These are phyloP conservation scores for Phialophora macrospora DNA, from an alignment of 2,329 filamentous ascomycete species.

Conservation along the genomic window DNA sequence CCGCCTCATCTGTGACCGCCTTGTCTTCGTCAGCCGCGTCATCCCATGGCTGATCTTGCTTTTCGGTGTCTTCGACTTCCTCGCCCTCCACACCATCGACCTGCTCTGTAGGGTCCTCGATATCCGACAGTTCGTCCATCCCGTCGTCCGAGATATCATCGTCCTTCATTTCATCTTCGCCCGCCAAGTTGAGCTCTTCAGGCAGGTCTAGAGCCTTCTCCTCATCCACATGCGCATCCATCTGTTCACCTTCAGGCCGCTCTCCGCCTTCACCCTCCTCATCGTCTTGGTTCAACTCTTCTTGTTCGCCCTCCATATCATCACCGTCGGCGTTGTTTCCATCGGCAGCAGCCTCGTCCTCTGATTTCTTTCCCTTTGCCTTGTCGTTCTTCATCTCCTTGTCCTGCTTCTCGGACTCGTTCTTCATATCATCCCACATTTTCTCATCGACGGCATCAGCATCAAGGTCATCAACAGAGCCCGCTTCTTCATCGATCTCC, in stretches of 20 bases:
- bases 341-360: slow-evolving; percentile 67
- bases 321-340: slow-evolving; percentile 57
- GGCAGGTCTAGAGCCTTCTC: slow-evolving; percentile 82
- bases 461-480: slow-evolving; percentile 88
- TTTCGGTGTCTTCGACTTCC: slow-evolving; percentile 42
- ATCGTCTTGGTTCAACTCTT: slow-evolving; percentile 52
- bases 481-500: slow-evolving; percentile 84
- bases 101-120: slow-evolving; percentile 51
- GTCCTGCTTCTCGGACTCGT: slow-evolving; percentile 59
- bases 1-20: slow-evolving; percentile 42
- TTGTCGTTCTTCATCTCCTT: slow-evolving; percentile 77
- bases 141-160: slow-evolving; percentile 58
- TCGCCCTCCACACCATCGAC: slow-evolving; percentile 44
- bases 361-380: slow-evolving; percentile 56
- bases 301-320: slow-evolving; percentile 61
- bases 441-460: slow-evolving; percentile 94
- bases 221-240: slow-evolving; percentile 78
- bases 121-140: slow-evolving; percentile 63
- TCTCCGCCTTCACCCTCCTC: slow-evolving; percentile 60
- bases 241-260: slow-evolving; percentile 67
- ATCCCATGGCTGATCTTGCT: slow-evolving; percentile 38
- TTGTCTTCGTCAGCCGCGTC: slow-evolving; percentile 43
- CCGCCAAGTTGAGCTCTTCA: slow-evolving; percentile 84
- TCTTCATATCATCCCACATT: slow-evolving; percentile 85
- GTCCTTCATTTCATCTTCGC: slow-evolving; percentile 61